Percentiles rank a stretch among this genome's conserved stretches.
Evolutionary conservation across 352 stramenopile genomes (phyloP).

Genomic region (Phytophthora hibernalis): DNA sequence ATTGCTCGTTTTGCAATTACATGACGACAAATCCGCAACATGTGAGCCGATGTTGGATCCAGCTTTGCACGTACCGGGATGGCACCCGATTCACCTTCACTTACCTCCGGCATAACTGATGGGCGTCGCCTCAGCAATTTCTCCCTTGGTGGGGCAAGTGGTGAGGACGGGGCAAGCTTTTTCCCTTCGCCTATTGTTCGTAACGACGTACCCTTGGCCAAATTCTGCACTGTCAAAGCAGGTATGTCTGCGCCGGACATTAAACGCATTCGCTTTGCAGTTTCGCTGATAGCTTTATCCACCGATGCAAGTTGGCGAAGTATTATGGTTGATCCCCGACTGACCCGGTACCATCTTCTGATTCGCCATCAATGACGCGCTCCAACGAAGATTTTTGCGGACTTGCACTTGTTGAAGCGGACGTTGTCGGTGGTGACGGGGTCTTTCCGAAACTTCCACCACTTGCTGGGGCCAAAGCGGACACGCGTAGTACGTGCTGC

Average conservation of each 20-base stretch:
- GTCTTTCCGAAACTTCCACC: conserved; percentile 18
- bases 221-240: conserved; percentile 9
- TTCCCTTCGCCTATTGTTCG: conserved; percentile 47
- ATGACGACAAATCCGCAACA: conserved; percentile 76
- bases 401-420: conserved; percentile 9
- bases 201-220: conserved; percentile 46
- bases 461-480: conserved; percentile 22
- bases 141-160: conserved; percentile 1
- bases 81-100: conserved; percentile 26
- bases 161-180: conserved; percentile 9
- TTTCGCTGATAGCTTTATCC: conserved; percentile 72
- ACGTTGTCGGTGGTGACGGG: neutral
- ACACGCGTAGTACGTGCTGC: conserved; percentile 49
- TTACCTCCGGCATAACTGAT: conserved; percentile 18
- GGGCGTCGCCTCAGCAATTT: conserved; percentile 20
- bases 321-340: conserved; percentile 27
- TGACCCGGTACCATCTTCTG: conserved; percentile 1
- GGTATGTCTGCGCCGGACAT: conserved; percentile 47
- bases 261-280: conserved; percentile 59
- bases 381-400: conserved; percentile 23
- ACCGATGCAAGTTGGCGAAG: conserved; percentile 59
- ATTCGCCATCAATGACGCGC: conserved; percentile 15
- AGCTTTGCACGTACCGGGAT: conserved; percentile 38
- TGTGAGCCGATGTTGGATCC: conserved; percentile 61
- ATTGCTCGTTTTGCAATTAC: conserved; percentile 77